A percentile compares a stretch with the other conserved stretches of the same genome.
Conservation (phyloP, 345 rosid species). For the Leavenworthia alabamica region DNA sequence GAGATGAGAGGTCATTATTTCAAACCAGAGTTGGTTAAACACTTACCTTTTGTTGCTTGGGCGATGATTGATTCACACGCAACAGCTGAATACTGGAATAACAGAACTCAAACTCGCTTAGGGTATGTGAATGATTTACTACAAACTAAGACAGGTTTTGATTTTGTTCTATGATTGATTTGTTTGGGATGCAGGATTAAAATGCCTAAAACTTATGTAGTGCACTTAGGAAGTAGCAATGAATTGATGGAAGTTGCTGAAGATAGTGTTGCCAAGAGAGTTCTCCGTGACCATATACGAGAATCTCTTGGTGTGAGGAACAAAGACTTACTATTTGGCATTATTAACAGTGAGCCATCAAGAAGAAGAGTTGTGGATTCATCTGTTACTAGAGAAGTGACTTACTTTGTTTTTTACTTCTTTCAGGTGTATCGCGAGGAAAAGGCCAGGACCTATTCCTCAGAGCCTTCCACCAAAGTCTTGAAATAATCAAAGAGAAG, state of each 20-base stretch:
- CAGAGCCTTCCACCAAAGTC: slow-evolving; percentile 58
- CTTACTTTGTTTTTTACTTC: background rate
- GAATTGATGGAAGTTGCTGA: slow-evolving; percentile 95
- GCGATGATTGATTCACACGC: slow-evolving; percentile 96
- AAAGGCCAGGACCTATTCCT: slow-evolving; percentile 88
- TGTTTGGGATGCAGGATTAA: slow-evolving; percentile 57
- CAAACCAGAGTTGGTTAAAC: slow-evolving; percentile 73
- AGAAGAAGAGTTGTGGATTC: background rate
- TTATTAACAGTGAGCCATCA: slow-evolving; percentile 63
- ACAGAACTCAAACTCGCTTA: slow-evolving; percentile 63
- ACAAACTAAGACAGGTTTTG: background rate
- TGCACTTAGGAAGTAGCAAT: slow-evolving; percentile 87
- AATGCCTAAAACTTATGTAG: slow-evolving; percentile 93
- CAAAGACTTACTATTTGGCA: slow-evolving; percentile 75
- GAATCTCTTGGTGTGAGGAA: slow-evolving; percentile 73
- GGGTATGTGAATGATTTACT: slow-evolving; percentile 36
- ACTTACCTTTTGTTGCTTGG: slow-evolving; percentile 85
- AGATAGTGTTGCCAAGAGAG: slow-evolving; percentile 72
- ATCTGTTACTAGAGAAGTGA: background rate
- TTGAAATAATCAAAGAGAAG: slow-evolving; percentile 50
- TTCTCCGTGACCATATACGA: slow-evolving; percentile 72
- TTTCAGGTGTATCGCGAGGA: slow-evolving; percentile 81
- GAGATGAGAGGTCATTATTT: slow-evolving; percentile 97
- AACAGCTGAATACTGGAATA: slow-evolving; percentile 85
- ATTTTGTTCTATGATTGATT: slow-evolving; percentile 9